phyloP scores from a whole-genome alignment of 306 rosid genomes.

The Trifolium subterraneum region DNA sequence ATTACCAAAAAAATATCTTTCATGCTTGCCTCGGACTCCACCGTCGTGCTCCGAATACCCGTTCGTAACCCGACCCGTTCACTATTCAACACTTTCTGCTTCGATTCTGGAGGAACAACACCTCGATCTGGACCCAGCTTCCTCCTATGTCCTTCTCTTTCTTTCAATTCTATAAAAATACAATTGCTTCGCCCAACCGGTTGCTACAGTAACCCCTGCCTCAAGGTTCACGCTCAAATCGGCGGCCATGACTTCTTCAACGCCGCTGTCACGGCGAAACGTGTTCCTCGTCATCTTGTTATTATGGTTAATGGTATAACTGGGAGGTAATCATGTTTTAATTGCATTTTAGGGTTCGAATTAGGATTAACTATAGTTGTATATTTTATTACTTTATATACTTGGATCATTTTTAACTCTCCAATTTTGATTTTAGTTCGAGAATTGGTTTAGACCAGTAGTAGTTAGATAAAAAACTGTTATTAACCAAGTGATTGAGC shows the following conservation, averaged over 20 bases:
- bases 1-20: neutral
- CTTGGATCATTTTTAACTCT: neutral
- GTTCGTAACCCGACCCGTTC: conserved; percentile 7
- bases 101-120: neutral
- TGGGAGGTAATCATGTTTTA: conserved; percentile 18
- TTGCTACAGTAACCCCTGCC: neutral
- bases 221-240: neutral
- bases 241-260: conserved; percentile 8
- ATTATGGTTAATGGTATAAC: conserved; percentile 30
- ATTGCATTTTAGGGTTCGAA: too few species aligned
- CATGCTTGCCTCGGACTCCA: conserved; percentile 16
- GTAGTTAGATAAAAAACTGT: too few species aligned
- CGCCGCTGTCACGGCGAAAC: neutral
- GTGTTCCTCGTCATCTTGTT: conserved; percentile 19
- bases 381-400: neutral
- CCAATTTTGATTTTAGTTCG: too few species aligned
- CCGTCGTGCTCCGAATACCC: conserved; percentile 6
- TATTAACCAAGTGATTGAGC: too few species aligned
- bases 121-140: neutral
- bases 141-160: neutral
- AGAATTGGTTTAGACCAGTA: too few species aligned
- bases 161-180: neutral
- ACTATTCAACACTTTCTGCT: neutral
- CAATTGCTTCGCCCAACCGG: neutral
- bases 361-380: neutral